Evolutionary conservation across 352 stramenopile genomes (phyloP).

Genomic region (Globisporangium middletonii): DNA sequence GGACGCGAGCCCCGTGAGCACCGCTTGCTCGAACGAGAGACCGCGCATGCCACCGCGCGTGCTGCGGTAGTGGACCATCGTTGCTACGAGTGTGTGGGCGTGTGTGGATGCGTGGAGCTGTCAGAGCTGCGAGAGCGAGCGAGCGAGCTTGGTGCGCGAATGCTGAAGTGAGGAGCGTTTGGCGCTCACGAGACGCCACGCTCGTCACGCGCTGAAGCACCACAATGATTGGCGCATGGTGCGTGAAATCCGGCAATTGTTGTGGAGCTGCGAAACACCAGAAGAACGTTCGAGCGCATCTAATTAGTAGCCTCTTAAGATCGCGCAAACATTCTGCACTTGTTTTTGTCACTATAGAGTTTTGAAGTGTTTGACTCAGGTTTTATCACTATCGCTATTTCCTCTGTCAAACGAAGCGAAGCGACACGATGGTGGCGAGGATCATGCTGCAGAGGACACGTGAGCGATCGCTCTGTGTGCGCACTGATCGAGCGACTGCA

Average conservation of each 20-base stretch:
- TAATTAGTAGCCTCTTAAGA: neutral
- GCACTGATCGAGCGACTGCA: no score
- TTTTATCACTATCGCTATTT: no score
- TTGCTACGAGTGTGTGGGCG: neutral
- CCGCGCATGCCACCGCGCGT: conserved; percentile 74
- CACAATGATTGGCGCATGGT: neutral
- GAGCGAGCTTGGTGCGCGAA: neutral
- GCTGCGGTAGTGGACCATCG: conserved; percentile 83
- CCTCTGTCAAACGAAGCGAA: no score
- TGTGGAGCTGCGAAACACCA: neutral
- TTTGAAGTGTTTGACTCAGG: no score
- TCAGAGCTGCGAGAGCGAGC: conserved; percentile 1
- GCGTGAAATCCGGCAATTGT: neutral
- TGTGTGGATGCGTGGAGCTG: neutral
- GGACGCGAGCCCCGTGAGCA: conserved; percentile 79
- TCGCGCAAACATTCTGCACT: neutral
- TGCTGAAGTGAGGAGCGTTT: conserved; percentile 6
- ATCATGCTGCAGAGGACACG: no score
- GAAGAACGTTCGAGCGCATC: neutral
- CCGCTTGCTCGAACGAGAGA: conserved; percentile 82
- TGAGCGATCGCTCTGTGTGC: no score
- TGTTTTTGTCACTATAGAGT: no score
- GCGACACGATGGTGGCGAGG: no score
- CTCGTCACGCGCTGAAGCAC: neutral
- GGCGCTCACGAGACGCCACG: neutral